Conservation (phyloP, 106 monocot species). For the Allium fistulosum region DNA sequence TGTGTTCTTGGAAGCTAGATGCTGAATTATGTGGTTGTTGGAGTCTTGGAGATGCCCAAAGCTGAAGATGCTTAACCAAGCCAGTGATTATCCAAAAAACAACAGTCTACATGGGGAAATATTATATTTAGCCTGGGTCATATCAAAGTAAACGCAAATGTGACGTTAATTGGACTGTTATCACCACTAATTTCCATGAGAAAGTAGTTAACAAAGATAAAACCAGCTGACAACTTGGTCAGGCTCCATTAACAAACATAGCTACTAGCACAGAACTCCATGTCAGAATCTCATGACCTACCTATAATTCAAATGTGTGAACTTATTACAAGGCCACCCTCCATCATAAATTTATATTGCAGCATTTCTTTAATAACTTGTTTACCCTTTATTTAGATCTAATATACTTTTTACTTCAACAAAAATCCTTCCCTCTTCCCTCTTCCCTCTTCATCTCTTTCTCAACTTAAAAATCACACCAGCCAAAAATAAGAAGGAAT, state of each 20-base stretch:
- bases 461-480: constrained; percentile 3
- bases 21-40: too few relatives aligned
- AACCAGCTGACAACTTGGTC: not conserved
- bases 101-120: not conserved
- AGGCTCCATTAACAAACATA: not conserved
- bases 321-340: not conserved
- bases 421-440: constrained; percentile 23
- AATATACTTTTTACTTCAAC: not conserved
- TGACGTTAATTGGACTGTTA: not conserved
- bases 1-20: too few relatives aligned
- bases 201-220: not conserved
- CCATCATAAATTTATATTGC: not conserved
- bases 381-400: constrained; percentile 5
- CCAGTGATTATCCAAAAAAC: not conserved
- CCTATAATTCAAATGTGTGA: constrained; percentile 9
- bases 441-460: constrained; percentile 4
- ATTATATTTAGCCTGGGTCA: too few relatives aligned
- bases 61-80: too few relatives aligned
- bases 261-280: constrained; percentile 5
- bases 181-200: not conserved
- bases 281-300: not conserved
- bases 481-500: not conserved
- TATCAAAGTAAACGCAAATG: not conserved
- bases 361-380: constrained; percentile 9
- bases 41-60: too few relatives aligned